phyloP scores from a whole-genome alignment of 1,139 yeast genomes.

The Ogataea hybrid region DNA sequence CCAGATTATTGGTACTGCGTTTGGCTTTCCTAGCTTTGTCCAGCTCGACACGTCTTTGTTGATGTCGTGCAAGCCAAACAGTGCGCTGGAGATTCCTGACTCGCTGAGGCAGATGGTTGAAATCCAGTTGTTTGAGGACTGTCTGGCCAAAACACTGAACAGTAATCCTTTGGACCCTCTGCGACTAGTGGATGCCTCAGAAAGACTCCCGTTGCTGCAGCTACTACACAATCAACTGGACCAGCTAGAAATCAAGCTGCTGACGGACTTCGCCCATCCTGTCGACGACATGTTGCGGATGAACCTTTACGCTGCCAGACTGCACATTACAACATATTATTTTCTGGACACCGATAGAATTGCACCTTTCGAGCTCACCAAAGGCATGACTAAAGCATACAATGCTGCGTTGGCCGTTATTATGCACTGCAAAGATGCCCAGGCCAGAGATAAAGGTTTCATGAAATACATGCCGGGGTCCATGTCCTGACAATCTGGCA shows the following conservation, averaged over 20 bases:
- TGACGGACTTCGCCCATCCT: conserved; percentile 34
- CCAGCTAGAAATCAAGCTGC: conserved; percentile 60
- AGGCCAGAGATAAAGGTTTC: conserved; percentile 57
- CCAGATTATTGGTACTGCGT: conserved; percentile 85
- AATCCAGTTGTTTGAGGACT: conserved; percentile 83
- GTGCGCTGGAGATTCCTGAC: conserved; percentile 46
- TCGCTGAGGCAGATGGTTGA: conserved; percentile 72
- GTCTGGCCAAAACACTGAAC: conserved; percentile 73
- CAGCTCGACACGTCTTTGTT: conserved; percentile 76
- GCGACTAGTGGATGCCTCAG: conserved; percentile 65
- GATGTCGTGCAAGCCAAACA: conserved; percentile 44
- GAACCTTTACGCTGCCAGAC: conserved; percentile 67
- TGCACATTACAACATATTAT: conserved; percentile 77
- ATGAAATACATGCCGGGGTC: conserved; percentile 82
- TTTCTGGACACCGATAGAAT: conserved; percentile 64
- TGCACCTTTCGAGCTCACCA: conserved; percentile 60
- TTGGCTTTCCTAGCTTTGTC: conserved; percentile 92
- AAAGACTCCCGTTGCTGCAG: conserved; percentile 70
- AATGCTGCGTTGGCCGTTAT: conserved; percentile 75
- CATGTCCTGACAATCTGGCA: conserved; percentile 86
- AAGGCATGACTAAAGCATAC: conserved; percentile 74
- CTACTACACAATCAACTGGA: conserved; percentile 70
- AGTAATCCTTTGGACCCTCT: conserved; percentile 67
- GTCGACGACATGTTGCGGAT: conserved; percentile 68
- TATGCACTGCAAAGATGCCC: conserved; percentile 63